A percentile compares a stretch with the other conserved stretches of the same genome.
These are phyloP conservation scores for Saturnispora galanensis DNA, from an alignment of 805 yeast species.

Conservation along the genomic window DNA sequence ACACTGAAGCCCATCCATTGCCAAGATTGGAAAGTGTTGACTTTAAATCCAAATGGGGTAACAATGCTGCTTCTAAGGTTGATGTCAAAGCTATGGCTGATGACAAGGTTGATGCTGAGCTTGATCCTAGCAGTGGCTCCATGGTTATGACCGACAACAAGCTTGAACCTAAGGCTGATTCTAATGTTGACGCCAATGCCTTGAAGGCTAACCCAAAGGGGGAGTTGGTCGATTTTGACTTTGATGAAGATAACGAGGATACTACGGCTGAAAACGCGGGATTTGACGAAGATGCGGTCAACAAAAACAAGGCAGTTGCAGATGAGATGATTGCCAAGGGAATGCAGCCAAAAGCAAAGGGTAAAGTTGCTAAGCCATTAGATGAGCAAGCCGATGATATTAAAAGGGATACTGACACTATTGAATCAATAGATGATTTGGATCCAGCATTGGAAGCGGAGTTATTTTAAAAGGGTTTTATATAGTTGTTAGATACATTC, in stretches of 20 bases:
- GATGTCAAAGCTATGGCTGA: slow-evolving; percentile 21
- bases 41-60: slow-evolving; percentile 56
- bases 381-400: slow-evolving; percentile 20
- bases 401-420: slow-evolving; percentile 5
- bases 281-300: slow-evolving; percentile 1
- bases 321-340: slow-evolving; percentile 17
- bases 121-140: no score
- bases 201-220: neutral
- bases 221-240: slow-evolving; percentile 4
- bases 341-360: slow-evolving; percentile 19
- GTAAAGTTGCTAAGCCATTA: slow-evolving; percentile 21
- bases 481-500: no score
- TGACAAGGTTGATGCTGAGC: neutral
- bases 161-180: neutral
- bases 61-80: slow-evolving; percentile 50
- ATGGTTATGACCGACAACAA: neutral
- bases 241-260: neutral
- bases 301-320: slow-evolving; percentile 18
- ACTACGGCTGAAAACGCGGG: slow-evolving; percentile 1
- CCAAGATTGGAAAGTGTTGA: slow-evolving; percentile 52
- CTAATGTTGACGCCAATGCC: neutral
- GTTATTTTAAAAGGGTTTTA: neutral
- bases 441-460: slow-evolving; percentile 5
- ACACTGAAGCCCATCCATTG: slow-evolving; percentile 90
- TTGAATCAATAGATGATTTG: slow-evolving; percentile 3